A percentile compares a stretch with the other conserved stretches of the same genome.
Conservation (phyloP, 2,329 filamentous ascomycete genomes). For the Verticillium tricorpus region DNA sequence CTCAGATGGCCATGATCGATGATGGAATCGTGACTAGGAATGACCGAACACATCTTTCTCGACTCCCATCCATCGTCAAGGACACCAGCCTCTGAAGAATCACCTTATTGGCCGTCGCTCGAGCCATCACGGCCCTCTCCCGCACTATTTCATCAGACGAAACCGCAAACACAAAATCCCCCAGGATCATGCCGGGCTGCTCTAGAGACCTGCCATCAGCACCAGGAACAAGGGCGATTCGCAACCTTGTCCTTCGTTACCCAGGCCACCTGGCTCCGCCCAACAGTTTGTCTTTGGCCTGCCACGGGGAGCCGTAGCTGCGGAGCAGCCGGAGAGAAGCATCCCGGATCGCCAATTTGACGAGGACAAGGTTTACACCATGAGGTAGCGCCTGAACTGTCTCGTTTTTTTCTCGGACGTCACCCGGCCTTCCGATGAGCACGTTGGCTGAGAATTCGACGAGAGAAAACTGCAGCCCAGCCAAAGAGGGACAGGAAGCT, state of each 20-base stretch:
- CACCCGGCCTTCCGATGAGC: background rate
- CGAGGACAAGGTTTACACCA: background rate
- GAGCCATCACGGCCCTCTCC: background rate
- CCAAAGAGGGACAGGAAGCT: background rate
- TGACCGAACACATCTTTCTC: background rate
- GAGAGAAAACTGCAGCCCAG: background rate
- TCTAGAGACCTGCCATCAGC: background rate
- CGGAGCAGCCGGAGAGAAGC: background rate
- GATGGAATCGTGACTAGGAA: background rate
- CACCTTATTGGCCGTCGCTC: background rate
- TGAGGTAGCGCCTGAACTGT: background rate
- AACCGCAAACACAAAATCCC: background rate
- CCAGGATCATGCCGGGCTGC: background rate
- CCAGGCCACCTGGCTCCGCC: background rate
- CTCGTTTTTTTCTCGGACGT: background rate
- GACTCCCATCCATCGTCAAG: background rate
- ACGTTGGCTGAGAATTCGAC: background rate
- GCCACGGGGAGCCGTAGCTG: background rate
- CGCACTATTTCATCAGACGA: background rate
- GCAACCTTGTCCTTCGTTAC: background rate
- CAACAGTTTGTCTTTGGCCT: background rate
- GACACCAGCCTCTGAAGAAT: background rate
- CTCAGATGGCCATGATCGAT: background rate
- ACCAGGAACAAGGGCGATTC: background rate
- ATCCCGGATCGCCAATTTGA: background rate